Percentiles rank a stretch among this genome's conserved stretches.
These are phyloP conservation scores for Xylaria cubensis DNA, from an alignment of 495 filamentous ascomycete genomes.

Conservation along the genomic window DNA sequence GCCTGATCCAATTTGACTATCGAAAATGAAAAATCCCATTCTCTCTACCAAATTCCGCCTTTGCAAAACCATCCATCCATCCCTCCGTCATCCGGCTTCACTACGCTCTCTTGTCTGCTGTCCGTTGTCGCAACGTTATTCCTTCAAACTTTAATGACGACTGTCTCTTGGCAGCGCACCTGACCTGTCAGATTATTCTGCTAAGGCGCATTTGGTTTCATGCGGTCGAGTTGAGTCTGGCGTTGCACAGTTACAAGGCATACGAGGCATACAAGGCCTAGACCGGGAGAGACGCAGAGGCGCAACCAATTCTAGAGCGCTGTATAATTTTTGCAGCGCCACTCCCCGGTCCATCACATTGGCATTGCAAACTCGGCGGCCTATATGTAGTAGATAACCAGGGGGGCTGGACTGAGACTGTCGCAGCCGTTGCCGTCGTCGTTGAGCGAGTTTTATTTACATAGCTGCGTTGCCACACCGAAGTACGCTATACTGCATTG, in stretches of 20 bases:
- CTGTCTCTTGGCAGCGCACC: not conserved
- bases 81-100: slow-evolving; percentile 23
- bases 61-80: slow-evolving; percentile 2
- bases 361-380: not conserved
- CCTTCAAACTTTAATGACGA: not conserved
- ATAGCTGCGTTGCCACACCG: slow-evolving; percentile 7
- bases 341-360: not conserved
- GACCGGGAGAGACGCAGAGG: not conserved
- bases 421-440: slow-evolving; percentile 5
- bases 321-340: not conserved
- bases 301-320: slow-evolving; percentile 10
- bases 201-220: not conserved
- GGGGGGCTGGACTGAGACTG: not conserved
- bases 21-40: slow-evolving; percentile 40
- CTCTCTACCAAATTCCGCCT: slow-evolving; percentile 33
- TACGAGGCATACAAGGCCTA: not conserved
- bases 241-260: slow-evolving; percentile 22
- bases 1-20: slow-evolving; percentile 25
- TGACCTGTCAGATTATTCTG: slow-evolving; percentile 8
- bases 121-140: not conserved
- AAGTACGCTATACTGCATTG: not conserved
- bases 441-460: not conserved
- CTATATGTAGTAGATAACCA: slow-evolving; percentile 8
- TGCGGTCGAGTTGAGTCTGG: slow-evolving; percentile 1
- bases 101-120: not conserved